Base-by-base conservation (phyloP, 306 rosid genomes). In the Trifolium fragiferum region DNA sequence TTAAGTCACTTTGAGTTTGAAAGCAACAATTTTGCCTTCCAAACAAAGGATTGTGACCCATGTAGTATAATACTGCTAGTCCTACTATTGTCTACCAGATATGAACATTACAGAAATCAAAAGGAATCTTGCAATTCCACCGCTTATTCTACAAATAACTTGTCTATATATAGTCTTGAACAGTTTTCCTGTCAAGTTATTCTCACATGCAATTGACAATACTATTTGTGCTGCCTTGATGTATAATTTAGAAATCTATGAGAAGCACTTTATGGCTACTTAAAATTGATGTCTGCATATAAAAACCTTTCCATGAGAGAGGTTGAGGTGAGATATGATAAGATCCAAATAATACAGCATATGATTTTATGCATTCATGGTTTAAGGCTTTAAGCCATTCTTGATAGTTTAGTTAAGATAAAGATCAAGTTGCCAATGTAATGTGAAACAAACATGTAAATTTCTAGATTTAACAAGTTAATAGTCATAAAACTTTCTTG, bases 141-240 rank as follows among this genome's bases (percentile, higher is more conserved):
- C 27, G 54, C 64, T 67, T 51, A 38, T 46, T 18, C 18, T 47
- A 44, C 18, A 38, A 55, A 33, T 23, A 44, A 65, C 53, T 44
- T 61, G 20, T 76, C 62, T 19, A 13, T 16, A 19, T 13, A 13
- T 19, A 47, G 13, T 66, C 50, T 40, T 15, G 16, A 27, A 18
- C 32, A 51, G 61, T 21, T 64, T 72, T 61, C 25, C 51, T 40
- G 50, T 44, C 73, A 8, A 72, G 59, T 50, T 65, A 63, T 73
- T 78, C 67, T 47, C 63, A 79, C 70, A 57, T 57, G 35, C 23
- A 66, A 49, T 46, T 66, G 64, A 59, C 79, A 50, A 59, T 67
- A 47, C 40, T 37, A 57, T 40, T 64, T 20, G 30, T 25, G 63
- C 59, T 40, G 33, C 58, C 59, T n/a, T 76, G 66, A 66, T 18